These are phyloP conservation scores for Saccharum hybrid DNA, from an alignment of 202 grass and related monocot genomes.

Conservation along the genomic window DNA sequence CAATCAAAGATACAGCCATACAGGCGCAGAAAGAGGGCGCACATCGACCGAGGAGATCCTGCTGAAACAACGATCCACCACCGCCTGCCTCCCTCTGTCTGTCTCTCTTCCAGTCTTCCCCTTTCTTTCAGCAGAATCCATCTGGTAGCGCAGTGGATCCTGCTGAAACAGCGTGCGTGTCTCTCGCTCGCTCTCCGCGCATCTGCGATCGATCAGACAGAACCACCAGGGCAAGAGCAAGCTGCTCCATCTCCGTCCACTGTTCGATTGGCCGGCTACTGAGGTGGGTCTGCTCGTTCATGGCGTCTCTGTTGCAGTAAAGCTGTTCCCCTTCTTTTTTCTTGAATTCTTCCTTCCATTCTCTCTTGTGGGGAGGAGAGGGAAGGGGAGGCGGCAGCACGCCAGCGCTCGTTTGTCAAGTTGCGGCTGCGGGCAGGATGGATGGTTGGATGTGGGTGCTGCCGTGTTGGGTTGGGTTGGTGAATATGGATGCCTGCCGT, in stretches of 20 bases:
- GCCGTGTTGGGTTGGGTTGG: slow-evolving; percentile 27
- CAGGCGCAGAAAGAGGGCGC: slow-evolving; percentile 17
- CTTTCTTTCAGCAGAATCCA: slow-evolving; percentile 11
- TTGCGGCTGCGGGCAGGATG: not conserved
- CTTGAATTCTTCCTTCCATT: not conserved
- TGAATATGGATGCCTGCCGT: slow-evolving; percentile 3
- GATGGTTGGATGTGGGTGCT: not conserved
- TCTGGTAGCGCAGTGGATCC: not conserved
- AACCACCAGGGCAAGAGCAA: not conserved
- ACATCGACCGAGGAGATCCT: slow-evolving; percentile 12
- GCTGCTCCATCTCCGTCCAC: not conserved
- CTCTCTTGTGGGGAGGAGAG: not conserved
- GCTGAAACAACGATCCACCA: not conserved
- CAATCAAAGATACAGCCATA: slow-evolving; percentile 40
- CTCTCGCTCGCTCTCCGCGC: too few species aligned
- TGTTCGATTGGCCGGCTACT: slow-evolving; percentile 34
- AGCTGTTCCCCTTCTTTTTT: not conserved
- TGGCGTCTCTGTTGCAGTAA: not conserved
- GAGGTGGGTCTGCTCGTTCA: slow-evolving; percentile 31
- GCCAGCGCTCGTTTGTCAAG: not conserved
- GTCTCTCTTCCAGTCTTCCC: not conserved
- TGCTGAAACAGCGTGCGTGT: not conserved
- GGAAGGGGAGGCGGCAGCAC: not conserved
- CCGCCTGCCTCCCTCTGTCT: not conserved
- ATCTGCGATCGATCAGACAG: not conserved